A percentile compares a stretch with the other conserved stretches of the same genome.
Evolutionary conservation across 805 yeast species (phyloP).

Genomic region (Zygoascus flipseniorum): DNA sequence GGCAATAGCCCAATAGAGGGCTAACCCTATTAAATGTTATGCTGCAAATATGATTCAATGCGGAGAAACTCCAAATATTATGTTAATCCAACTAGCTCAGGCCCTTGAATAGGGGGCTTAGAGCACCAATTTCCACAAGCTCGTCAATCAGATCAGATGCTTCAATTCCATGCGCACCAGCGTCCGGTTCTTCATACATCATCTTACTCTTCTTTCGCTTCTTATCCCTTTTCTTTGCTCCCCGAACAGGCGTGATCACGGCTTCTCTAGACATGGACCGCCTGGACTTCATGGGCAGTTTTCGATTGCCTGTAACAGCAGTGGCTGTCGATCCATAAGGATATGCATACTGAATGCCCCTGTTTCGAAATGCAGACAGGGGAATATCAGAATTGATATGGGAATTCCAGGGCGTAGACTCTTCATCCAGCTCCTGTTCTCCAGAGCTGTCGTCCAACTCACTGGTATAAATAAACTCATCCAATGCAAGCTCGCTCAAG

Average conservation of each 20-base stretch:
- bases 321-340: background rate
- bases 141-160: slow-evolving; percentile 27
- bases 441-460: slow-evolving; percentile 57
- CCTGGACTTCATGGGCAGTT: slow-evolving; percentile 3
- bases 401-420: slow-evolving; percentile 26
- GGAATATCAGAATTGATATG: slow-evolving; percentile 51
- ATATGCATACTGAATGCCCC: slow-evolving; percentile 36
- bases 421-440: slow-evolving; percentile 16
- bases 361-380: slow-evolving; percentile 82
- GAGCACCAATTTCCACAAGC: slow-evolving; percentile 28
- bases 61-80: too few relatives aligned
- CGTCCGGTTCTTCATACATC: slow-evolving; percentile 7
- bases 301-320: background rate
- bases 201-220: slow-evolving; percentile 7
- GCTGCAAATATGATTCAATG: background rate
- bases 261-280: slow-evolving; percentile 15
- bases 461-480: slow-evolving; percentile 80
- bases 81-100: slow-evolving; percentile 3
- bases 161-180: slow-evolving; percentile 8
- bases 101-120: slow-evolving; percentile 27
- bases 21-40: background rate
- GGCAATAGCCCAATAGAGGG: background rate
- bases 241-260: slow-evolving; percentile 24
- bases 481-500: slow-evolving; percentile 43
- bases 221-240: slow-evolving; percentile 15